Evolutionary conservation across 495 filamentous ascomycete species (phyloP), one percentile per base, ranked within the genome.

Genomic region (Astrothelium subdiscretum): DNA sequence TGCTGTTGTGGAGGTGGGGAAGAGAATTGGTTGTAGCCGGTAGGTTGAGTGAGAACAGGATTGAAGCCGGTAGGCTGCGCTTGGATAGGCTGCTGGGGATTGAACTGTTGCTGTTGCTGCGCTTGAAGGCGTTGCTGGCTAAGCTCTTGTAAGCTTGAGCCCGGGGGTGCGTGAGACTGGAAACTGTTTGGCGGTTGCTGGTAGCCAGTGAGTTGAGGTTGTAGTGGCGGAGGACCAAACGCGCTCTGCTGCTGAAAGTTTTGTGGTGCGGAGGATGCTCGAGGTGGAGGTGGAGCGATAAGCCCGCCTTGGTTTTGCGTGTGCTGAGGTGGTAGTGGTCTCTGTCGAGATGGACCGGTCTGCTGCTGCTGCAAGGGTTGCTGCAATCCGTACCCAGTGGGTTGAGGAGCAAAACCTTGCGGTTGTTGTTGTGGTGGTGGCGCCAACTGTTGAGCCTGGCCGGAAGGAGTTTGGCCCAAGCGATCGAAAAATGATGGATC

Each of bases 231-330:
- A 31, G 79, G 75, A 8, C 83, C 81, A 69, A 95, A 92, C 2
- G 79, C 79, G 71, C 78, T 91, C 58, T 84, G 85, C 66, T 88
- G 89, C 43, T 76, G 72, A 59, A 85, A 84, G 35, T 90, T 87
- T 70, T 92, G 90, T 26, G 94, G 94, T 11, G 92, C 95, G 20
- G 92, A 97, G 4, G 94, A 79, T 1, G 94, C 88, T 58, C 94
- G 81, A 54, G 82, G 83, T 32, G 92, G 92, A 26, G 91, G 92
- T 48, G 91, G 90, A 31, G 91, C 86, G 62, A 90, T 82, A 62
- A 91, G 77, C 13, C 86, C 82, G 11, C 82, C 86, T 63, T 83
- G 81, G 35, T 65, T 73, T 48, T 80, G 80, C 63, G 80, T 77
- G 59, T 74, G 77, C 65, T 84, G 87, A 61, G 85, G 87, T 38